phyloP scores from a whole-genome alignment of 1,139 yeast species.

The Dujonia santamariae region DNA sequence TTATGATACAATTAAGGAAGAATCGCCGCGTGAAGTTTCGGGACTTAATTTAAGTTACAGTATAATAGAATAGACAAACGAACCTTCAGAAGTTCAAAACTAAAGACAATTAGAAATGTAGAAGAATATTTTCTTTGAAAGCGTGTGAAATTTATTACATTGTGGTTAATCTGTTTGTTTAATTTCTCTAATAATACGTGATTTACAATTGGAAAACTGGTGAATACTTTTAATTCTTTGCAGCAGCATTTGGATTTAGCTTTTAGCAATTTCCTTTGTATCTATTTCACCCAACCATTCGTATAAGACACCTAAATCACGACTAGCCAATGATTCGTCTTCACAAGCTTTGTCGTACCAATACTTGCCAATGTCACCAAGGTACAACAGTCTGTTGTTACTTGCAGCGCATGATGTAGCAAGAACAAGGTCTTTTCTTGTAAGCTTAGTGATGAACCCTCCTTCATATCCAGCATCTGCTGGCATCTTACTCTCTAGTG shows the following conservation, averaged over 20 bases:
- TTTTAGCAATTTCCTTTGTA: constrained; percentile 1
- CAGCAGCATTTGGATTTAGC: no score
- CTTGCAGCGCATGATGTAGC: constrained; percentile 49
- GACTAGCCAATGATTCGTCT: constrained; percentile 37
- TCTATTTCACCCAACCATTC: constrained; percentile 42
- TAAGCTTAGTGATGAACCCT: constrained; percentile 54
- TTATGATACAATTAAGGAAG: not conserved
- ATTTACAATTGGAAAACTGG: no score
- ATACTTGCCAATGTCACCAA: constrained; percentile 40
- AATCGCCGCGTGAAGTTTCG: constrained; percentile 11
- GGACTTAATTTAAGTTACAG: constrained; percentile 20
- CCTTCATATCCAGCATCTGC: constrained; percentile 48
- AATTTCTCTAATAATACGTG: no score
- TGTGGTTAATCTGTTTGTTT: no score
- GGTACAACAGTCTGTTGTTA: constrained; percentile 32
- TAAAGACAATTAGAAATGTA: no score
- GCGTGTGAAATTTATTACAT: no score
- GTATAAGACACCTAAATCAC: constrained; percentile 45
- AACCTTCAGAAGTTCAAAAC: no score
- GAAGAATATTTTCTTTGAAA: no score
- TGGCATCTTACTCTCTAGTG: constrained; percentile 41
- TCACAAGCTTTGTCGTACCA: constrained; percentile 49
- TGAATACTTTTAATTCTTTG: no score
- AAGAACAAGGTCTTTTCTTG: constrained; percentile 55
- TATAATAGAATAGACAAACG: constrained; percentile 10